phyloP scores from a whole-genome alignment of 73 alveolate genomes.

The Effrenium voratum region DNA sequence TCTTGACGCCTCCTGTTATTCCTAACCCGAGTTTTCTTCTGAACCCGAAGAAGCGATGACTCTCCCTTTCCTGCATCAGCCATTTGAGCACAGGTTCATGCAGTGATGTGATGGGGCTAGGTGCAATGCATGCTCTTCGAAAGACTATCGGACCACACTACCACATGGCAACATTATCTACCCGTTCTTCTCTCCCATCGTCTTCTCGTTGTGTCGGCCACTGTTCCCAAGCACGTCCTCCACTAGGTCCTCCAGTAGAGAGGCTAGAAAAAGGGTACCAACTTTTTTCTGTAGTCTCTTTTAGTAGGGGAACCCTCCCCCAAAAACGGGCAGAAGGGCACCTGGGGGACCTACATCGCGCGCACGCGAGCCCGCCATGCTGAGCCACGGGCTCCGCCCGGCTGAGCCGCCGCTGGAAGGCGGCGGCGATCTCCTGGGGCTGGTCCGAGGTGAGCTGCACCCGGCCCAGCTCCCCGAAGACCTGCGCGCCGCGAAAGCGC shows the following conservation, averaged over 20 bases:
- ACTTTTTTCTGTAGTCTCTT: background rate
- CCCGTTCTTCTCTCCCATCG: no score
- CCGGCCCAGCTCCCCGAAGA: conserved; percentile 5
- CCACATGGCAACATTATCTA: no score
- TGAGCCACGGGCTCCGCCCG: background rate
- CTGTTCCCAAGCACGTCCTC: background rate
- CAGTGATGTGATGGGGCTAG: no score
- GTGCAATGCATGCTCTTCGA: no score
- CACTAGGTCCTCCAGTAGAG: background rate
- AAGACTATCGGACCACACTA: no score
- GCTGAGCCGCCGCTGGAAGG: no score
- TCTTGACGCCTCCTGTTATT: no score
- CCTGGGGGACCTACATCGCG: background rate
- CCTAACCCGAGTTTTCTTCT: no score
- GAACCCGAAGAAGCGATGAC: no score
- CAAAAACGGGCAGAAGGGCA: background rate
- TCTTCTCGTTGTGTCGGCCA: no score
- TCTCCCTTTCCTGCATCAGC: no score
- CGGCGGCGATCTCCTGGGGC: conserved; percentile 11
- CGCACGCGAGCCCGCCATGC: background rate
- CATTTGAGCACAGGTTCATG: no score
- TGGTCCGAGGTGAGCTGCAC: conserved; percentile 8
- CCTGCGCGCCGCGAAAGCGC: background rate
- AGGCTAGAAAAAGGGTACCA: background rate
- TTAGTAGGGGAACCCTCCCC: background rate